Conservation (phyloP, 2,329 filamentous ascomycete genomes). For the Monosporascus cannonballus region DNA sequence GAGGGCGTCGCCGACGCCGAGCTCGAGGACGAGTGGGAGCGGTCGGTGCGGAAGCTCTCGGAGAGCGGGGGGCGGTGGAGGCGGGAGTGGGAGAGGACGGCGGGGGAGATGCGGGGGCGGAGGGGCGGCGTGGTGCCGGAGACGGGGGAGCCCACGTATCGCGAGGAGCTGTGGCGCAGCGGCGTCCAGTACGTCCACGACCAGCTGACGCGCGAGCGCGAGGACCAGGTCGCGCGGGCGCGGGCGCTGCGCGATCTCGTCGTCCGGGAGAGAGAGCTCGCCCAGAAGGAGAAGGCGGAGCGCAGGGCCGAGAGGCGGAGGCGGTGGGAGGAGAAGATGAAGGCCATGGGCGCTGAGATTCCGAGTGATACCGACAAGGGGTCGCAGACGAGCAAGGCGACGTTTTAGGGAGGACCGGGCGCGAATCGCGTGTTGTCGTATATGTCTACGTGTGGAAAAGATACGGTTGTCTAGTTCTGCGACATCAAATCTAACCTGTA, state of each 20-base stretch:
- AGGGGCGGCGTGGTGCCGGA: background rate
- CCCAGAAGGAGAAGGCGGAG: conserved; percentile 12
- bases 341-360: conserved; percentile 9
- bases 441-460: no score
- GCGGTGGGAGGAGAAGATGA: conserved; percentile 18
- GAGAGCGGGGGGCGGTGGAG: conserved; percentile 2
- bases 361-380: conserved; percentile 6
- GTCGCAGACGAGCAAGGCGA: no score
- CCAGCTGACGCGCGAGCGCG: conserved; percentile 12
- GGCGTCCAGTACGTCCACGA: conserved; percentile 7
- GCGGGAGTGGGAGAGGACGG: background rate
- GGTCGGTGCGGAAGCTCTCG: conserved; percentile 4
- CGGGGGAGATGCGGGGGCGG: background rate
- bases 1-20: conserved; percentile 23
- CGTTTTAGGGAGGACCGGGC: no score
- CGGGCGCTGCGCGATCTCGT: conserved; percentile 24
- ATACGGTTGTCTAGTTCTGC: no score
- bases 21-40: conserved; percentile 37
- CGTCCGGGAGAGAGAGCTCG: conserved; percentile 15
- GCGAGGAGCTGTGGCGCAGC: conserved; percentile 1
- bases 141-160: conserved; percentile 4
- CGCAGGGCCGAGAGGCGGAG: background rate
- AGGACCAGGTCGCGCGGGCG: conserved; percentile 20
- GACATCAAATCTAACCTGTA: no score
- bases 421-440: no score